Evolutionary conservation across 768 basidiomycete species (phyloP), one percentile per base, ranked within the genome.

Genomic region (Tulasnella sp.): DNA sequence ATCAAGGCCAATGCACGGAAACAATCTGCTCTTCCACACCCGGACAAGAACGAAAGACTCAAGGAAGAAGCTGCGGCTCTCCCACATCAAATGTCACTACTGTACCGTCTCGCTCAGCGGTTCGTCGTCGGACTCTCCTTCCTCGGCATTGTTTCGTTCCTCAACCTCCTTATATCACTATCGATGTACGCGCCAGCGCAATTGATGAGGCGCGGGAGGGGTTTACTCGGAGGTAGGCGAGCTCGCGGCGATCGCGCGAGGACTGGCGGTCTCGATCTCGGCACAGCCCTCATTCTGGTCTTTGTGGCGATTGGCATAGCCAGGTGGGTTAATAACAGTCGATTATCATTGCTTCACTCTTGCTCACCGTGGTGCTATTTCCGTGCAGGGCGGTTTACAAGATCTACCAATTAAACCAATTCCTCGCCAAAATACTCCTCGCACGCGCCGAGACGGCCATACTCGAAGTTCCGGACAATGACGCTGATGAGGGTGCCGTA

Each of bases 121-220:
- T 84, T 90, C 68, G 64, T 90, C 11, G 68, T 91, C 24, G 88
- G 88, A 23, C 73, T 90, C 13, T 87, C 88, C 27, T 76, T 89
- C 59, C 77, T 91, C 11, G 87, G 88, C 9, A 86, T 85, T 42
- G 81, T 81, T 19, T 88, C 85, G 15, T 70, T 90, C 44, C 78
- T 88, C 17, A 85, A 86, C 55, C 79, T 87, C 79, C 70, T 90
- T 21, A 43, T 65, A 10, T 80, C 85, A 2, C 68, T 82, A 5
- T 84, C 82, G 23, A 69, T 84, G 58, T 74, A 86, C 48, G 80
- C 77, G 0, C 86, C 86, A 13, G 68, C 88, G 42, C 84, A 86
- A 52, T 83, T 82, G 77, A 65, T 88, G 44, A 21, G 38, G 17
- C 51, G 15, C 21, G 48, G 17, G 38, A 48, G 38, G 26, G 56